Evolutionary conservation across 2,329 filamentous ascomycete genomes (phyloP).

Genomic region (Aspergillus chevalieri): DNA sequence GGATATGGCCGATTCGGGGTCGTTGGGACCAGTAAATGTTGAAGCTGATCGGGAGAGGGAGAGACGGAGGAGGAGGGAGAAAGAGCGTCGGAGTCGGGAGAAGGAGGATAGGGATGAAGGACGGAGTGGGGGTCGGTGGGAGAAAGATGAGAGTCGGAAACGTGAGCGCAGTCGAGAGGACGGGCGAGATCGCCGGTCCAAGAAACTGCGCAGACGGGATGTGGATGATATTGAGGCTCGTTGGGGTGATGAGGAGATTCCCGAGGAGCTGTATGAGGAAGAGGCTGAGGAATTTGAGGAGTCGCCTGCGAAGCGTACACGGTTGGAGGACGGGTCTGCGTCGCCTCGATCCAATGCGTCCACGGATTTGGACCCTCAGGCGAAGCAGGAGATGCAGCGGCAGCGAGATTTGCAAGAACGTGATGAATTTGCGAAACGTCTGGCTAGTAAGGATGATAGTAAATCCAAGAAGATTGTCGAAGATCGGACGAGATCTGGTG

Average conservation of each 20-base stretch:
- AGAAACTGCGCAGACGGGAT: slow-evolving; percentile 47
- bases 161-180: slow-evolving; percentile 32
- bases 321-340: slow-evolving; percentile 53
- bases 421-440: slow-evolving; percentile 70
- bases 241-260: slow-evolving; percentile 70
- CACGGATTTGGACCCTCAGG: slow-evolving; percentile 55
- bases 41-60: slow-evolving; percentile 33
- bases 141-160: slow-evolving; percentile 34
- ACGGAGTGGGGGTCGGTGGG: slow-evolving; percentile 17
- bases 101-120: slow-evolving; percentile 17
- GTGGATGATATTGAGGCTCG: slow-evolving; percentile 63
- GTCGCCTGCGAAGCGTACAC: slow-evolving; percentile 64
- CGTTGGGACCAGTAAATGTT: slow-evolving; percentile 27
- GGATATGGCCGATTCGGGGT: slow-evolving; percentile 27
- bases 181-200: slow-evolving; percentile 40
- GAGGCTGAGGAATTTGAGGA: slow-evolving; percentile 57
- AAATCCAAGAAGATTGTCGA: slow-evolving; percentile 64
- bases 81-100: slow-evolving; percentile 15
- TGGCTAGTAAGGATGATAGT: slow-evolving; percentile 65
- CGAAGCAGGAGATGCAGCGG: slow-evolving; percentile 52
- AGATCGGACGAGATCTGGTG: slow-evolving; percentile 53
- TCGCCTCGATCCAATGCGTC: slow-evolving; percentile 25
- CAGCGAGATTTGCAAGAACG: slow-evolving; percentile 66
- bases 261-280: slow-evolving; percentile 31
- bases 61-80: slow-evolving; percentile 15